Conservation (phyloP, 164 flowering plant species). For the Akebia trifoliata region DNA sequence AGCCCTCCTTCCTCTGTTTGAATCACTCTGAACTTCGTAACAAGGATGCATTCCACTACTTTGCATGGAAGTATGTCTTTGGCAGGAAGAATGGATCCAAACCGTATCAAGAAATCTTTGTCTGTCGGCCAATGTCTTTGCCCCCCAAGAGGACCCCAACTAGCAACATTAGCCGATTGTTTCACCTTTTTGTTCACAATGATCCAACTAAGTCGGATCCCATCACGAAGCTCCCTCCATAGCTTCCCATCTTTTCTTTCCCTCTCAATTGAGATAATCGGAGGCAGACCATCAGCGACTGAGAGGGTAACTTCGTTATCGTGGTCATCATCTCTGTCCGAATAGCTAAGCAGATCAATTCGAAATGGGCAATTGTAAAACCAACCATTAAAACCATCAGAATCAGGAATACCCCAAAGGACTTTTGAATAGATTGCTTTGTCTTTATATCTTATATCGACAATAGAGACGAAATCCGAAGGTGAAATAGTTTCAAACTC, state of each 20-base stretch:
- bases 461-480: conserved; percentile 75
- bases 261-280: conserved; percentile 55
- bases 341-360: conserved; percentile 58
- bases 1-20: conserved; percentile 34
- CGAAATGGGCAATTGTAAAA: conserved; percentile 84
- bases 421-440: conserved; percentile 74
- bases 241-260: conserved; percentile 93
- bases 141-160: conserved; percentile 88
- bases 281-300: conserved; percentile 70
- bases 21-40: conserved; percentile 56
- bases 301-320: conserved; percentile 56
- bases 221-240: conserved; percentile 79
- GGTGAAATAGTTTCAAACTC: conserved; percentile 57
- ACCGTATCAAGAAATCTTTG: conserved; percentile 69
- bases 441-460: conserved; percentile 72
- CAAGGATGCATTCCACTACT: conserved; percentile 71
- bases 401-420: conserved; percentile 83
- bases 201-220: conserved; percentile 83
- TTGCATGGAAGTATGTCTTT: conserved; percentile 79
- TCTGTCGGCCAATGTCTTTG: conserved; percentile 96
- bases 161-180: conserved; percentile 80
- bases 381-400: conserved; percentile 71
- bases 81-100: conserved; percentile 89
- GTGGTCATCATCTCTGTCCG: conserved; percentile 39
- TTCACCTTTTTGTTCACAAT: conserved; percentile 67